phyloP scores from a whole-genome alignment of 2,329 filamentous ascomycete genomes.

The Colletotrichum sp. region DNA sequence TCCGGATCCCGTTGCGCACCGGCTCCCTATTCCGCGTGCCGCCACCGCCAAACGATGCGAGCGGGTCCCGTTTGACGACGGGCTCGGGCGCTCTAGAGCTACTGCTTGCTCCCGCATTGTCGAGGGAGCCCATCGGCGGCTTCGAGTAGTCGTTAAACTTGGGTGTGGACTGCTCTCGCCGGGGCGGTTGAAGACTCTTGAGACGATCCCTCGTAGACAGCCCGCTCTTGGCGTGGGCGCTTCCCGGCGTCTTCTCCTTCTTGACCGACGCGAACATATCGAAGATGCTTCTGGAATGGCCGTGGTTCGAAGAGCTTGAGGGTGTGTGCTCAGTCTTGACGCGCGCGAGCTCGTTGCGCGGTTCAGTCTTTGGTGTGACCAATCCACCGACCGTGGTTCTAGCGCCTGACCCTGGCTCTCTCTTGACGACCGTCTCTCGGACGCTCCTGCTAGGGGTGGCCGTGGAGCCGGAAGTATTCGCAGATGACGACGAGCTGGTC shows the following conservation, averaged over 20 bases:
- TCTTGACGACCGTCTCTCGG: not conserved
- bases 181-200: not conserved
- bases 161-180: not conserved
- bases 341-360: not conserved
- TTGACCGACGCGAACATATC: not conserved
- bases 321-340: not conserved
- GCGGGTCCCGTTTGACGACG: not conserved
- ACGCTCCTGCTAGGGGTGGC: not conserved
- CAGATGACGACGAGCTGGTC: not conserved
- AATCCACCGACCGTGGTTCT: not conserved
- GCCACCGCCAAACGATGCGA: not conserved
- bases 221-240: not conserved
- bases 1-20: not conserved
- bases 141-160: not conserved
- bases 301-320: not conserved
- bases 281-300: not conserved
- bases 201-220: conserved; percentile 7
- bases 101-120: not conserved
- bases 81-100: not conserved
- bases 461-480: not conserved
- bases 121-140: not conserved
- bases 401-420: not conserved
- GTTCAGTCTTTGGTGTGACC: not conserved
- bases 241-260: not conserved
- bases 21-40: not conserved